Percentiles rank a stretch among this genome's conserved stretches.
phyloP scores from a whole-genome alignment of 2,329 filamentous ascomycete species.

The Fusarium napiforme region DNA sequence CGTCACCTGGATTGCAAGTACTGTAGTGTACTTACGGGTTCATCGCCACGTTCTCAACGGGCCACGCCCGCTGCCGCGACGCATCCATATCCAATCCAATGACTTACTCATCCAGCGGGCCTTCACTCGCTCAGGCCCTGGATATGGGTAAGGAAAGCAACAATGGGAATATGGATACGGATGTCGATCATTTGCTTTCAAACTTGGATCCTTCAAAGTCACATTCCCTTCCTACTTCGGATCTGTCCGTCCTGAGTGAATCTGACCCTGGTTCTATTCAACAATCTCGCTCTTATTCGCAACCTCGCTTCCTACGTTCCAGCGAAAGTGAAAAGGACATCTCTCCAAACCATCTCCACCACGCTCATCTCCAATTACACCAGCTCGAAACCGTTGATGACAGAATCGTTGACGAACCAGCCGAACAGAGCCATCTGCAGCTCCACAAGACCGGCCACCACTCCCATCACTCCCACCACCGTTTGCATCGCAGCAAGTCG shows the following conservation, averaged over 20 bases:
- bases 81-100: slow-evolving; percentile 41
- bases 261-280: slow-evolving; percentile 34
- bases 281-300: slow-evolving; percentile 31
- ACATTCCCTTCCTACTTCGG: slow-evolving; percentile 36
- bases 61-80: slow-evolving; percentile 44
- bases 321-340: slow-evolving; percentile 10
- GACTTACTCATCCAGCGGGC: slow-evolving; percentile 50
- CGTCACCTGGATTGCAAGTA: neutral
- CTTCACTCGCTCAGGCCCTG: slow-evolving; percentile 54
- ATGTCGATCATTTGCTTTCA: slow-evolving; percentile 40
- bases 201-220: slow-evolving; percentile 34
- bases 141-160: slow-evolving; percentile 33
- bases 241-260: slow-evolving; percentile 23
- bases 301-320: slow-evolving; percentile 33
- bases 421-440: slow-evolving; percentile 19
- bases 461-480: slow-evolving; percentile 37
- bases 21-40: neutral
- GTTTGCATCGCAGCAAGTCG: slow-evolving; percentile 30
- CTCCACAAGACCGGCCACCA: slow-evolving; percentile 41
- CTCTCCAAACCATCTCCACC: slow-evolving; percentile 23
- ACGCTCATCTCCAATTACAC: slow-evolving; percentile 34
- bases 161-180: slow-evolving; percentile 28
- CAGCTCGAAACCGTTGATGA: slow-evolving; percentile 20
- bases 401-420: slow-evolving; percentile 24
- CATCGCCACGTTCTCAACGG: slow-evolving; percentile 42